Evolutionary conservation across 768 basidiomycete genomes (phyloP).

Genomic region (Cubamyces sp.): DNA sequence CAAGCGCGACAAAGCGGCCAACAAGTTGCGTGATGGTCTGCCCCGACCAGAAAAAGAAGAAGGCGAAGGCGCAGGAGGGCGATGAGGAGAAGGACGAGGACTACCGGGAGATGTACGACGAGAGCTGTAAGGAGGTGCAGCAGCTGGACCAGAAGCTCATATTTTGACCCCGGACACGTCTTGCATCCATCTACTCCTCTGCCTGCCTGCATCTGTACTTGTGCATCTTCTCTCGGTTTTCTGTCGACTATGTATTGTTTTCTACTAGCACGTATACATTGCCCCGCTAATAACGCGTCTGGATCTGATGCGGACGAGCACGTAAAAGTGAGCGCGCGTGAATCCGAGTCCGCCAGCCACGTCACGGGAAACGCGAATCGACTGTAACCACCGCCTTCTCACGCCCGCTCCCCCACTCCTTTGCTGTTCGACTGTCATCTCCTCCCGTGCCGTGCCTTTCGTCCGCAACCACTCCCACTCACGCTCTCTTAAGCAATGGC

Average conservation of each 20-base stretch:
- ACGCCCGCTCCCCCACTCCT: slow-evolving; percentile 23
- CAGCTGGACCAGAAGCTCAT: slow-evolving; percentile 73
- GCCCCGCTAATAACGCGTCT: slow-evolving; percentile 1
- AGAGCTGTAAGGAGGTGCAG: slow-evolving; percentile 84
- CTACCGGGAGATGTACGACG: slow-evolving; percentile 84
- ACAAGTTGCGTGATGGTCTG: slow-evolving; percentile 98
- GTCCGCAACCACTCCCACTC: slow-evolving; percentile 8
- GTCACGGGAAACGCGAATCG: slow-evolving; percentile 29
- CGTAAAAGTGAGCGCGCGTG: not conserved
- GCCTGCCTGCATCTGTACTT: slow-evolving; percentile 23
- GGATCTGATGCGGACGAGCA: not conserved
- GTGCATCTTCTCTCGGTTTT: slow-evolving; percentile 20
- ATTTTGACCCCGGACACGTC: slow-evolving; percentile 63
- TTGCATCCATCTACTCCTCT: slow-evolving; percentile 50
- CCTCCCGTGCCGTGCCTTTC: not conserved
- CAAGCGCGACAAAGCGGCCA: slow-evolving; percentile 96
- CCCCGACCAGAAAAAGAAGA: slow-evolving; percentile 79
- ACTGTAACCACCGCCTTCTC: slow-evolving; percentile 23
- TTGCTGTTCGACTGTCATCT: slow-evolving; percentile 36
- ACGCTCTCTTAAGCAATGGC: slow-evolving; percentile 39
- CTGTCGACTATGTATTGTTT: slow-evolving; percentile 24
- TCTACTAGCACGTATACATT: slow-evolving; percentile 18
- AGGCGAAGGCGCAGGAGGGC: slow-evolving; percentile 59
- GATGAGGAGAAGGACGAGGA: slow-evolving; percentile 76
- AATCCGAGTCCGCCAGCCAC: slow-evolving; percentile 26